phyloP scores from a whole-genome alignment of 2,329 filamentous ascomycete genomes.

The Pseudogymnoascus sp. region DNA sequence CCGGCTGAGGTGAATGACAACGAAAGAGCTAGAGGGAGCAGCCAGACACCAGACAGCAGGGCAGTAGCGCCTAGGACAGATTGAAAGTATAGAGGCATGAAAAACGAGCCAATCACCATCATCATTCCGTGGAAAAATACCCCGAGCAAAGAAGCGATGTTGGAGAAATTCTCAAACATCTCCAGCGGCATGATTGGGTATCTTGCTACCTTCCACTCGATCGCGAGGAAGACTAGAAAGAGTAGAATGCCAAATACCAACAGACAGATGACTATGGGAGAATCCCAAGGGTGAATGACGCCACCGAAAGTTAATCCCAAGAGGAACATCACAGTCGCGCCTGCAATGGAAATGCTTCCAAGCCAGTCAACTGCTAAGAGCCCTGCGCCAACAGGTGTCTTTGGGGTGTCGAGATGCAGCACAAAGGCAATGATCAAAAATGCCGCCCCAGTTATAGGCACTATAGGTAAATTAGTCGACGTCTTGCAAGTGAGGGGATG shows the following conservation, averaged over 20 bases:
- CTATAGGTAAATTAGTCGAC: constrained; percentile 51
- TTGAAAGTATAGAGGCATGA: constrained; percentile 64
- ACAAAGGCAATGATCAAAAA: constrained; percentile 52
- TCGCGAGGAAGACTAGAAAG: constrained; percentile 54
- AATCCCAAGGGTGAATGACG: constrained; percentile 53
- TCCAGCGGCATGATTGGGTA: constrained; percentile 72
- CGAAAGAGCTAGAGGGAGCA: constrained; percentile 62
- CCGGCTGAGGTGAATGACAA: constrained; percentile 55
- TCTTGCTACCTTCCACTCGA: constrained; percentile 65
- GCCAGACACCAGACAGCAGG: constrained; percentile 67
- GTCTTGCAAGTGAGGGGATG: too few species aligned
- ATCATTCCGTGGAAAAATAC: constrained; percentile 64
- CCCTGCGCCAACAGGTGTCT: constrained; percentile 53
- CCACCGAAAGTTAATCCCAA: constrained; percentile 82
- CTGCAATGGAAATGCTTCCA: constrained; percentile 54
- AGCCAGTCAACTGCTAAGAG: constrained; percentile 54
- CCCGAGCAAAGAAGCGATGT: constrained; percentile 55
- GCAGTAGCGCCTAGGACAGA: constrained; percentile 61
- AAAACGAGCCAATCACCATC: constrained; percentile 22
- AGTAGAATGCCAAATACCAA: constrained; percentile 56
- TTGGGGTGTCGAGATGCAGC: constrained; percentile 59
- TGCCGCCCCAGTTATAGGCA: constrained; percentile 26
- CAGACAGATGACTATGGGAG: constrained; percentile 30
- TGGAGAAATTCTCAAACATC: constrained; percentile 60
- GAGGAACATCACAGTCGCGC: constrained; percentile 76